A percentile compares a stretch with the other conserved stretches of the same genome.
Evolutionary conservation across 1,284 basidiomycete genomes (phyloP).

Genomic region (Apiotrichum siamense): DNA sequence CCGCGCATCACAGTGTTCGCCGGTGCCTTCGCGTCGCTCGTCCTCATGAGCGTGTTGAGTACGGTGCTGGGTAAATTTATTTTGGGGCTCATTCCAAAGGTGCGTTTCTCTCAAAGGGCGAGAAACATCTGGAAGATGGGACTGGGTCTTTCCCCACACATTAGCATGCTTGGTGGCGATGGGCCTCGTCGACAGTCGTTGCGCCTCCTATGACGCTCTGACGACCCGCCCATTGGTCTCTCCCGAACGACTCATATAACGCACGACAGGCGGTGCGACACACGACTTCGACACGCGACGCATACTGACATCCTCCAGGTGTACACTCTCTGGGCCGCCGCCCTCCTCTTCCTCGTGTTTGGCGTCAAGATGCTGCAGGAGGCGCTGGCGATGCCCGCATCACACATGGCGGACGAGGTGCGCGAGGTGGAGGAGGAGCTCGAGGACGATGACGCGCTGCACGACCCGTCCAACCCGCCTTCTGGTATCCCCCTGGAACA

Average conservation of each 20-base stretch:
- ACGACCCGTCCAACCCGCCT: slow-evolving; percentile 19
- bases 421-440: slow-evolving; percentile 86
- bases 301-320: slow-evolving; percentile 19
- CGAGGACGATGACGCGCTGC: slow-evolving; percentile 42
- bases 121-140: no score
- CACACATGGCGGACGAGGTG: slow-evolving; percentile 80
- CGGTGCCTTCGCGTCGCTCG: slow-evolving; percentile 80
- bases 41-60: slow-evolving; percentile 87
- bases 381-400: slow-evolving; percentile 65
- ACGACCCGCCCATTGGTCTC: no score
- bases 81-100: slow-evolving; percentile 70
- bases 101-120: slow-evolving; percentile 18
- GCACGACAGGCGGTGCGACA: no score
- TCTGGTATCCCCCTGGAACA: slow-evolving; percentile 33
- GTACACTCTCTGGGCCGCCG: slow-evolving; percentile 54
- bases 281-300: not conserved
- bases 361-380: slow-evolving; percentile 80
- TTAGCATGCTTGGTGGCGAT: no score
- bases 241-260: no score
- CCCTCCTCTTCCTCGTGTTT: slow-evolving; percentile 76
- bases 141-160: not conserved
- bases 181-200: no score
- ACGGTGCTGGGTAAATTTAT: slow-evolving; percentile 81
- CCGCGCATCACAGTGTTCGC: slow-evolving; percentile 77
- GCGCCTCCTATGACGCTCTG: no score